Evolutionary conservation across 495 filamentous ascomycete species (phyloP).

Genomic region (Penicillium taxi): DNA sequence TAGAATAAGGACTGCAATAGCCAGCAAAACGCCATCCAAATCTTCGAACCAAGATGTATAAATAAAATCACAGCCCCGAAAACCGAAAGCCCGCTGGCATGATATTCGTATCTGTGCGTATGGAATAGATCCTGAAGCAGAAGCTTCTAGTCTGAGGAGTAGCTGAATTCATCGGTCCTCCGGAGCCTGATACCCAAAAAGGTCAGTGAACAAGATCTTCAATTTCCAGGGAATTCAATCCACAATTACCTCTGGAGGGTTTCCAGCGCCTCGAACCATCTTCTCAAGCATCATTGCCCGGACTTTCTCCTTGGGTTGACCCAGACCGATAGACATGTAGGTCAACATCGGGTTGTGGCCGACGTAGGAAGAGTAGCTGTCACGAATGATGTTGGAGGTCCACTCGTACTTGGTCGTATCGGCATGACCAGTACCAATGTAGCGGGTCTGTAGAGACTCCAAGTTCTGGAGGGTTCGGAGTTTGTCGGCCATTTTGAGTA

Average conservation of each 20-base stretch:
- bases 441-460: slow-evolving; percentile 86
- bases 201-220: slow-evolving; percentile 6
- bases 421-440: slow-evolving; percentile 94
- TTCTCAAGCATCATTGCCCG: slow-evolving; percentile 73
- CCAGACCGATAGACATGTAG: slow-evolving; percentile 87
- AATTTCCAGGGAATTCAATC: neutral
- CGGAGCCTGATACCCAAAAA: slow-evolving; percentile 16
- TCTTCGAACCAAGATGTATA: too few species aligned
- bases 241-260: slow-evolving; percentile 57
- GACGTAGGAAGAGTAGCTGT: slow-evolving; percentile 73
- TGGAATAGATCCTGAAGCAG: too few species aligned
- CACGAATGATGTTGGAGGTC: slow-evolving; percentile 82
- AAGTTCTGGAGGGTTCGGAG: slow-evolving; percentile 95
- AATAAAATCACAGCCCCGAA: too few species aligned
- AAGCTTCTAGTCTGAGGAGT: too few species aligned
- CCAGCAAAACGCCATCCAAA: too few species aligned
- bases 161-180: slow-evolving; percentile 8
- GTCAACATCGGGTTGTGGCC: slow-evolving; percentile 82
- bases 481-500: slow-evolving; percentile 73
- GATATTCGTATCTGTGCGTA: too few species aligned
- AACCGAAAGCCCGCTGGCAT: too few species aligned
- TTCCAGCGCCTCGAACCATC: slow-evolving; percentile 88
- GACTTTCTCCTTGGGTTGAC: slow-evolving; percentile 72
- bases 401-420: slow-evolving; percentile 97
- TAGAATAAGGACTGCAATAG: too few species aligned